phyloP scores from a whole-genome alignment of 805 yeast species.

The Wickerhamomyces sydowiorum region DNA sequence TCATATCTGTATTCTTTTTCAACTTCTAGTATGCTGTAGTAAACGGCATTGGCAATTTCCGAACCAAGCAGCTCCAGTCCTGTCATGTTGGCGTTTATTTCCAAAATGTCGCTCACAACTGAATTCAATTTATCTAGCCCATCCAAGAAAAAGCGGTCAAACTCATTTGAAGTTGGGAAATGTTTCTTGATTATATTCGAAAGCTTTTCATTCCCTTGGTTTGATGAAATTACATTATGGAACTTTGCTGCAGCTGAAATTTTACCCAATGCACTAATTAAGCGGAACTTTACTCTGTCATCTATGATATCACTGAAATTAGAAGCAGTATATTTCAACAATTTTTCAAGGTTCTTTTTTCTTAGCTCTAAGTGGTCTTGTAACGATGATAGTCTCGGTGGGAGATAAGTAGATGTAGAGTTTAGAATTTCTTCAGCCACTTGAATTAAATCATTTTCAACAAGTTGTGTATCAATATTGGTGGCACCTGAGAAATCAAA shows the following conservation, averaged over 20 bases:
- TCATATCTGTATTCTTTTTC: slow-evolving; percentile 33
- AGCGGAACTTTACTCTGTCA: slow-evolving; percentile 29
- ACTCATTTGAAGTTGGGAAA: slow-evolving; percentile 6
- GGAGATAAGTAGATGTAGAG: slow-evolving; percentile 51
- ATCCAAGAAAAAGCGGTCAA: slow-evolving; percentile 18
- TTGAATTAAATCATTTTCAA: slow-evolving; percentile 44
- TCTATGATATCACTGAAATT: slow-evolving; percentile 38
- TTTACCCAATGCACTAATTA: slow-evolving; percentile 36
- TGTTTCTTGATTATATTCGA: background rate
- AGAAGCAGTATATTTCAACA: slow-evolving; percentile 37
- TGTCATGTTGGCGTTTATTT: slow-evolving; percentile 7
- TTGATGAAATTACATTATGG: slow-evolving; percentile 23
- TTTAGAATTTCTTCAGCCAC: slow-evolving; percentile 52
- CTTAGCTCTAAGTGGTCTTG: slow-evolving; percentile 48
- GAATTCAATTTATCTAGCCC: slow-evolving; percentile 22
- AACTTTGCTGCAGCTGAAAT: slow-evolving; percentile 42
- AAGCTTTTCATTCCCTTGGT: background rate
- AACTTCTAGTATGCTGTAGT: slow-evolving; percentile 29
- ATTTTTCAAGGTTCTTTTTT: slow-evolving; percentile 33
- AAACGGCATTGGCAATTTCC: slow-evolving; percentile 20
- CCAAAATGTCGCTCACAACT: slow-evolving; percentile 21
- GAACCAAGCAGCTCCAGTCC: slow-evolving; percentile 15
- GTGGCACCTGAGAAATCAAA: slow-evolving; percentile 41
- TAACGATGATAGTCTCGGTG: slow-evolving; percentile 45
- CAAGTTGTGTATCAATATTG: slow-evolving; percentile 36